Conservation (phyloP, 2,329 filamentous ascomycete species). For the Ambrosiella xylebori region DNA sequence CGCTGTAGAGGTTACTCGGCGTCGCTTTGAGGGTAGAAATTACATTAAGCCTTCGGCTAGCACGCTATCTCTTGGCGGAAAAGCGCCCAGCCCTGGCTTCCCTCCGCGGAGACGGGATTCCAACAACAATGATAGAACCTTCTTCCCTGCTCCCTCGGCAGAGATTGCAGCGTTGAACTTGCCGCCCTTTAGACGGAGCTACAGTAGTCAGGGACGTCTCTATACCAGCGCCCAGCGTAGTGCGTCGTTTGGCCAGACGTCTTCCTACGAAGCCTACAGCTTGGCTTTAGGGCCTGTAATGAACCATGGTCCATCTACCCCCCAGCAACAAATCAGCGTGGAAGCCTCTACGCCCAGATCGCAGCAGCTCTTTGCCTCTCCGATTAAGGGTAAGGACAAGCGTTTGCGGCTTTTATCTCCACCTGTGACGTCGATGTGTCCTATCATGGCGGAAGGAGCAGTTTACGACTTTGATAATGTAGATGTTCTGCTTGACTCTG, state of each 20-base stretch:
- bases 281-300: not conserved
- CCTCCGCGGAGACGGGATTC: constrained; percentile 10
- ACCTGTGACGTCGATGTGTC: constrained; percentile 19
- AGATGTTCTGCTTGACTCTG: constrained; percentile 13
- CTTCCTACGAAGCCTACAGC: not conserved
- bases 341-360: not conserved
- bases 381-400: constrained; percentile 1
- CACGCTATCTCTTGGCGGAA: not conserved
- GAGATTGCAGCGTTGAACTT: constrained; percentile 5
- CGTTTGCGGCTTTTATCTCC: not conserved
- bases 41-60: constrained; percentile 3
- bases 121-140: not conserved
- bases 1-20: constrained; percentile 7
- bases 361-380: constrained; percentile 3
- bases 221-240: not conserved
- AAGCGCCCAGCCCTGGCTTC: constrained; percentile 1
- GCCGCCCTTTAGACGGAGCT: constrained; percentile 5
- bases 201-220: constrained; percentile 7
- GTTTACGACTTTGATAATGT: constrained; percentile 25
- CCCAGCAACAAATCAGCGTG: not conserved
- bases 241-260: not conserved
- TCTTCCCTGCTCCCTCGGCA: not conserved
- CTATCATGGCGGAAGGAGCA: constrained; percentile 26
- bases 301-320: not conserved
- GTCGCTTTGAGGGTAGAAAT: constrained; percentile 4